Percentiles rank a stretch among this genome's conserved stretches.
These are phyloP conservation scores for Blastobotrys elegans DNA, from an alignment of 1,139 yeast species.

Conservation along the genomic window DNA sequence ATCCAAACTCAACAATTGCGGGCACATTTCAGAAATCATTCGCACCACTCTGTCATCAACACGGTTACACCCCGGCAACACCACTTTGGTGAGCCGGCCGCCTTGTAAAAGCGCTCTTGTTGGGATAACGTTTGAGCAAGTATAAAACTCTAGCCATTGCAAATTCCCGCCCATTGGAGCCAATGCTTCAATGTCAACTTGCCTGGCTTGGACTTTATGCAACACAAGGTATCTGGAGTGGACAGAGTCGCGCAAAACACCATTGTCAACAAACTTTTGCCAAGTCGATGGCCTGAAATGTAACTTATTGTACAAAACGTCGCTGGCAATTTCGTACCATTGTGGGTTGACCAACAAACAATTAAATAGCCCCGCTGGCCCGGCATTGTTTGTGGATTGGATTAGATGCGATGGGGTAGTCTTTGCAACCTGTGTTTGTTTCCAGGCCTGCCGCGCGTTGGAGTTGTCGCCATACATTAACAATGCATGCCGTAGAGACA, in stretches of 20 bases:
- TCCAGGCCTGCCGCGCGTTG: slow-evolving; percentile 51
- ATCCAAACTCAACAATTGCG: slow-evolving; percentile 61
- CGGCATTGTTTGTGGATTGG: background rate
- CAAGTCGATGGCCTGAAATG: slow-evolving; percentile 51
- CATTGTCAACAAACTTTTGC: slow-evolving; percentile 36
- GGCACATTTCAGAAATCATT: slow-evolving; percentile 50
- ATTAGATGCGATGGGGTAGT: slow-evolving; percentile 9
- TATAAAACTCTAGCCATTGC: slow-evolving; percentile 70
- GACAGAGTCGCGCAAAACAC: slow-evolving; percentile 12
- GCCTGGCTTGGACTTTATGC: slow-evolving; percentile 46
- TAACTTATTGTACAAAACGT: slow-evolving; percentile 51
- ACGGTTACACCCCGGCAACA: slow-evolving; percentile 65
- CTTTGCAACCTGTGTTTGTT: slow-evolving; percentile 24
- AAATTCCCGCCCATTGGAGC: slow-evolving; percentile 43
- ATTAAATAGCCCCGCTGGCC: slow-evolving; percentile 43
- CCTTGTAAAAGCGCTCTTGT: slow-evolving; percentile 42
- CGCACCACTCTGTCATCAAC: slow-evolving; percentile 58
- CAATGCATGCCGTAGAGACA: slow-evolving; percentile 58
- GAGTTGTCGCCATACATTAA: slow-evolving; percentile 51
- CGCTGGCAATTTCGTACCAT: slow-evolving; percentile 56
- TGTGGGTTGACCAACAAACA: slow-evolving; percentile 65
- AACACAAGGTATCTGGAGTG: slow-evolving; percentile 43
- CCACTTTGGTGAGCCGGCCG: slow-evolving; percentile 48
- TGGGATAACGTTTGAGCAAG: slow-evolving; percentile 72
- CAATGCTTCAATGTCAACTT: slow-evolving; percentile 42